Base-by-base conservation (phyloP, 768 basidiomycete species). In the Trametes cinnabarina region DNA sequence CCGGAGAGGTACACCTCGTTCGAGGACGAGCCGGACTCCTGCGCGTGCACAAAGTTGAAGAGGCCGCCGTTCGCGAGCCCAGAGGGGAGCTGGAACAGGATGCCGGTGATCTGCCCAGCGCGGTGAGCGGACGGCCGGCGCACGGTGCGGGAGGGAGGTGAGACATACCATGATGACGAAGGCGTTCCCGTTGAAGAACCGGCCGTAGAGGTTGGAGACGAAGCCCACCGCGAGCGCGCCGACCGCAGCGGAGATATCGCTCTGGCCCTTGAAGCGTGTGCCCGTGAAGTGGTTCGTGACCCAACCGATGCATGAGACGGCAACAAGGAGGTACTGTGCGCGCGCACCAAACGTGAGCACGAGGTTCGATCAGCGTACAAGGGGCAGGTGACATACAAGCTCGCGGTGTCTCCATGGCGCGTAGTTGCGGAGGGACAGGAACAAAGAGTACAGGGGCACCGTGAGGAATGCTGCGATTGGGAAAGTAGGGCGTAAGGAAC, bases 191-290 rank as follows among this genome's bases (percentile, higher is more conserved):
- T 77, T 74, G 65, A 87, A 86, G 69, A 92, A 79, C 39, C 87
- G 82, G 3, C 85, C 87, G 60, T 89, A 93, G 4, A 92, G 40
- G 68, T 92, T 92, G 28, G 91, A 81, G 47, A 92, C 76, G 53
- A 92, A 74, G 6, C 92, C 91, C 40, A 94, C 90, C 1, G 87
- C 84, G 65, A 94, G 90, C 1, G 88, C 87, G 14, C 88, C 92
- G 55, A 90, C 81, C 2, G 90, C 89, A 6, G 90, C 86, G 26
- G 82, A 85, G 67, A 94, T 86, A 68, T 94, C 90, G 55, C 78
- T 80, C 69, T 90, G 86, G 59, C 81, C 81, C 32, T 75, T 74
- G 68, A 92, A 90, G 67, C 78, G 79, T 26, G 68, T 71, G 1
- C 80, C 74, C 3, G 83, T 82, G 71, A 87, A 90, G 67, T 90